phyloP scores from a whole-genome alignment of 352 stramenopile genomes.

The Globisporangium acanthophoron region DNA sequence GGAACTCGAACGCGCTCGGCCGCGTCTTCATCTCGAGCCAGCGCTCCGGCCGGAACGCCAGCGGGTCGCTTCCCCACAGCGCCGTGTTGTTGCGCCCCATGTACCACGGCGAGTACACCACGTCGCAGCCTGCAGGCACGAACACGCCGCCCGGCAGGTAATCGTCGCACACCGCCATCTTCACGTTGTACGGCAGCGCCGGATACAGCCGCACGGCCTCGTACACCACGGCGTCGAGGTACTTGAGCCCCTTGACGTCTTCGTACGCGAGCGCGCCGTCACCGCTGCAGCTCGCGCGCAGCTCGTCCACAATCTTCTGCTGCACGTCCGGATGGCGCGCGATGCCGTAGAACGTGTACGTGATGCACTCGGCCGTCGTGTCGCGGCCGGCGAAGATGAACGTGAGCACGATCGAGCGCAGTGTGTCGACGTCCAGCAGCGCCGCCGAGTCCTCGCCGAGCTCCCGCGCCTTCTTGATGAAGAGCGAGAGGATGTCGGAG shows the following conservation, averaged over 20 bases:
- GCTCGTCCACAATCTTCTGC: constrained; percentile 50
- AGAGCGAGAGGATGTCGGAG: constrained; percentile 45
- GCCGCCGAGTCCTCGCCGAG: constrained; percentile 17
- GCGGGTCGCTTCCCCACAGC: constrained; percentile 45
- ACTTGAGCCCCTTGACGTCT: constrained; percentile 51
- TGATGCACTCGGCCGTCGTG: constrained; percentile 67
- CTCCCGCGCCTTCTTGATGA: constrained; percentile 47
- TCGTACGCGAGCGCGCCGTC: constrained; percentile 25
- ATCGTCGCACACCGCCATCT: constrained; percentile 11
- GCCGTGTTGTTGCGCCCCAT: constrained; percentile 47
- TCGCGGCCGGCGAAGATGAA: constrained; percentile 85
- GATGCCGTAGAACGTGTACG: constrained; percentile 75
- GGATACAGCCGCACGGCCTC: constrained; percentile 73
- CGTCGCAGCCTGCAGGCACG: constrained; percentile 46
- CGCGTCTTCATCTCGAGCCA: constrained; percentile 57
- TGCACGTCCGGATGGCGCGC: constrained; percentile 49
- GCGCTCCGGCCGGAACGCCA: constrained; percentile 53
- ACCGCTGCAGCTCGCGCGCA: constrained; percentile 10
- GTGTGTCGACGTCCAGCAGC: constrained; percentile 24
- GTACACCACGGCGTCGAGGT: constrained; percentile 65
- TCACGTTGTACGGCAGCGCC: constrained; percentile 68
- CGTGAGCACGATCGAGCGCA: constrained; percentile 67
- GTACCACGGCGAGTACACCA: constrained; percentile 69
- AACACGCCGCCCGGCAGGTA: constrained; percentile 26
- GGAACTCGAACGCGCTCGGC: constrained; percentile 63